Base-by-base conservation (phyloP, 331 rosid species). In the Prunus yedoensis region DNA sequence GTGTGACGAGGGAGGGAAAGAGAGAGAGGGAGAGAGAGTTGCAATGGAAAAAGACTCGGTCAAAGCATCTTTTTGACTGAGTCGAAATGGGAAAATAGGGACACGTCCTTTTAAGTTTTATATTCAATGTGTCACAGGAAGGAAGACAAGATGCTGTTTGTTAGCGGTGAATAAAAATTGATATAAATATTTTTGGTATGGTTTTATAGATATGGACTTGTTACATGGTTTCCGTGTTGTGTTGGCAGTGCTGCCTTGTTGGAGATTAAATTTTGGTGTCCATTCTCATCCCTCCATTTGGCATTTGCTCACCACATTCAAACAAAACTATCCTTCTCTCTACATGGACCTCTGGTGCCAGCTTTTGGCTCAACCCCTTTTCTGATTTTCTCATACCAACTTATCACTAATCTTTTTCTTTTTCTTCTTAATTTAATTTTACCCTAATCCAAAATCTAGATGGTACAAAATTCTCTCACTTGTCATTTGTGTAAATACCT, bases 21-120 rank as follows among this genome's bases (percentile, higher is more conserved):
- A n/a, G n/a, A 53, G 59, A n/a, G 25, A 47, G 66, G 8, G 35
- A 46, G 66, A 3, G 17, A 20, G 17, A 32, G 38, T 49, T 12
- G 52, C 60, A 50, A 12, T 11, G 66, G 51, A 56, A 13, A n/a
- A 21, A 25, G 78, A 81, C 75, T 72, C 38, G 57, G 78, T 81
- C 85, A 77, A 76, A 76, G 14, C 0, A 56, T 71, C 64, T 68
- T 64, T 76, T 71, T 81, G 81, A 76, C 85, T n/a, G 43, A 50
- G 73, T 77, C 49, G 4, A n/a, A 20, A 20, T 3, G 52, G 35
- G 17, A 27, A 16, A 20, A 41, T 11, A 38, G 68, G 68, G 46
- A 17, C 67, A 60, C 25, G 60, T 74, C 70, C 46, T 13, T 11
- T 8, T 17, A 28, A 1, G 27, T 27, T 25, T 47, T 46, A 6